Conservation (phyloP, 2,329 filamentous ascomycete species). For the Simplicillium aogashimaense region DNA sequence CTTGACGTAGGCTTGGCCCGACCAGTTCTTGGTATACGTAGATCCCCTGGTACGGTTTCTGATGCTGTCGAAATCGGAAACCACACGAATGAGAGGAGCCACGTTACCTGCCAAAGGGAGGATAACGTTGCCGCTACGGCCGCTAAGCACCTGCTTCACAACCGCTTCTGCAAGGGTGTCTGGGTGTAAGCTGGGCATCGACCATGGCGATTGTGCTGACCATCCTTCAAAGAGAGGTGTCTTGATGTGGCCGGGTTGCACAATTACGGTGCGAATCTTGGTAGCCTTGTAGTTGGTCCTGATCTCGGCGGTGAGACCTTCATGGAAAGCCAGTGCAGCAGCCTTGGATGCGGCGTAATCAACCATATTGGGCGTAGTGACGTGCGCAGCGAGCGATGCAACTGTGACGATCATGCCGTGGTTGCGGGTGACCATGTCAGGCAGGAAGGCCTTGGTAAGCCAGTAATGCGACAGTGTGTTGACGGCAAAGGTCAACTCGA, state of each 20-base stretch:
- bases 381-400: conserved; percentile 52
- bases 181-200: conserved; percentile 23
- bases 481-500: conserved; percentile 61
- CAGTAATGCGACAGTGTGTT: conserved; percentile 61
- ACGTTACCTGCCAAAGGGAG: conserved; percentile 29
- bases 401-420: conserved; percentile 68
- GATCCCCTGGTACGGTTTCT: conserved; percentile 32
- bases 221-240: conserved; percentile 32
- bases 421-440: conserved; percentile 49
- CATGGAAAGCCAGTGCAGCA: conserved; percentile 57
- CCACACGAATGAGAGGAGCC: conserved; percentile 33
- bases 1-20: conserved; percentile 14
- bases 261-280: conserved; percentile 54
- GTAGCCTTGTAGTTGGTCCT: conserved; percentile 50
- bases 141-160: conserved; percentile 36
- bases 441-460: conserved; percentile 58
- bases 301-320: conserved; percentile 51
- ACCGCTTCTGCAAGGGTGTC: conserved; percentile 35
- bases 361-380: conserved; percentile 51
- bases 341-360: conserved; percentile 62
- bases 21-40: conserved; percentile 31
- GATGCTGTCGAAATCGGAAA: conserved; percentile 56
- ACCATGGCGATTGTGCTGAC: conserved; percentile 38
- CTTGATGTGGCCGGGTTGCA: conserved; percentile 41
- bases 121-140: conserved; percentile 36